Evolutionary conservation across 306 rosid species (phyloP).

Genomic region (Quercus robur): DNA sequence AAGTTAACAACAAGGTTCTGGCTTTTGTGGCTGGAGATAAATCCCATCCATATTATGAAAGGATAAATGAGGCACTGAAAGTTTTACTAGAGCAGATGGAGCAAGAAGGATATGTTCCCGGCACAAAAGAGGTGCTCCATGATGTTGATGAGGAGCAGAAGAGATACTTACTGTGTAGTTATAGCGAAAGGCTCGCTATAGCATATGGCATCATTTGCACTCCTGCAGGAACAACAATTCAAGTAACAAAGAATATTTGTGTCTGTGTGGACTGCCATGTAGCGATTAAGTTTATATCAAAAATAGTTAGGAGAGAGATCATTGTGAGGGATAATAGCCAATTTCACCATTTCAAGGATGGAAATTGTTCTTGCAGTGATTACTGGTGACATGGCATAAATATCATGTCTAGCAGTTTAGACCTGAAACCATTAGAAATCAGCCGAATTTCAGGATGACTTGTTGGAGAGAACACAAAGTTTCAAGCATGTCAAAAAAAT

Average conservation of each 20-base stretch:
- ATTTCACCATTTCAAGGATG: slow-evolving; percentile 80
- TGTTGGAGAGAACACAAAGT: not conserved
- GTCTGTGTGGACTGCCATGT: slow-evolving; percentile 52
- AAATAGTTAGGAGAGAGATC: slow-evolving; percentile 75
- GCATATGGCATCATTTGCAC: slow-evolving; percentile 83
- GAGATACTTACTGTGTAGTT: slow-evolving; percentile 44
- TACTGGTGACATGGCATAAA: slow-evolving; percentile 47
- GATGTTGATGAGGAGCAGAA: slow-evolving; percentile 81
- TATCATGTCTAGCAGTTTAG: not conserved
- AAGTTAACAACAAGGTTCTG: slow-evolving; percentile 61
- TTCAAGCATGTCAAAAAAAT: not conserved
- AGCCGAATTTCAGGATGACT: not conserved
- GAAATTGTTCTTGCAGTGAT: slow-evolving; percentile 64
- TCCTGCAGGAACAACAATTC: slow-evolving; percentile 67
- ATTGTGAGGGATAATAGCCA: slow-evolving; percentile 78
- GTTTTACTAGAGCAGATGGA: slow-evolving; percentile 75
- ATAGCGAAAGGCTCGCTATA: slow-evolving; percentile 85
- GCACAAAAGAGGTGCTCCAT: slow-evolving; percentile 66
- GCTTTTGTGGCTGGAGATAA: slow-evolving; percentile 75
- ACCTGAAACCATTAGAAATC: not conserved
- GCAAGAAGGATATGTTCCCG: slow-evolving; percentile 59
- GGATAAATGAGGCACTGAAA: slow-evolving; percentile 51
- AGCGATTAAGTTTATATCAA: slow-evolving; percentile 65
- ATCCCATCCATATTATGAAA: slow-evolving; percentile 63
- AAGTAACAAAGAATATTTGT: slow-evolving; percentile 53